Percentiles rank a stretch among this genome's conserved stretches.
phyloP scores from a whole-genome alignment of 2,329 filamentous ascomycete genomes.

The Fusarium falciforme region DNA sequence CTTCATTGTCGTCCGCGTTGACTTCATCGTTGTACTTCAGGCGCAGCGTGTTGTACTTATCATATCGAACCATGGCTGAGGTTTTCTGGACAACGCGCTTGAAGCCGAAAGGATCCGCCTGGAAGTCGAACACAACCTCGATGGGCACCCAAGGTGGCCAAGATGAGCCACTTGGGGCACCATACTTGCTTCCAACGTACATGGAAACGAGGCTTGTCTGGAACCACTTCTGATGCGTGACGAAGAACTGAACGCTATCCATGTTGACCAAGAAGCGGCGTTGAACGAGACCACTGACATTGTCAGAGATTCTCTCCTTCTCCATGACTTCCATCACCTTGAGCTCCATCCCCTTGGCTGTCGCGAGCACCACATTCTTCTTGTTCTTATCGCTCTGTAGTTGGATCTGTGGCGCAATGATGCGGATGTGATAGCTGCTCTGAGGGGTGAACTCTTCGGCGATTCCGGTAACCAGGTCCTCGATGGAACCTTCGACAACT shows the following conservation, averaged over 20 bases:
- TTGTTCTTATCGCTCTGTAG: slow-evolving; percentile 98
- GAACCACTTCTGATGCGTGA: slow-evolving; percentile 93
- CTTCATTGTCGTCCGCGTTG: slow-evolving; percentile 68
- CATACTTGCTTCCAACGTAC: slow-evolving; percentile 95
- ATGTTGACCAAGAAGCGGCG: slow-evolving; percentile 93
- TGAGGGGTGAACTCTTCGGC: slow-evolving; percentile 89
- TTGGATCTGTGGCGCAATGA: slow-evolving; percentile 98
- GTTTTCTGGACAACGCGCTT: slow-evolving; percentile 97
- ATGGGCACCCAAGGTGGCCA: slow-evolving; percentile 99
- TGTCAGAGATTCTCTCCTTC: slow-evolving; percentile 90
- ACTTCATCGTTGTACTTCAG: slow-evolving; percentile 98
- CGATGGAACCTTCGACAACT: slow-evolving; percentile 59
- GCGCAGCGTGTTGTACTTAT: slow-evolving; percentile 97
- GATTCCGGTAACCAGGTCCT: slow-evolving; percentile 79
- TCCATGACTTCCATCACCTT: slow-evolving; percentile 99
- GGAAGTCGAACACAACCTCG: slow-evolving; percentile 98
- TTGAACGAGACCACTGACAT: slow-evolving; percentile 94
- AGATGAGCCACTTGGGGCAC: slow-evolving; percentile 82
- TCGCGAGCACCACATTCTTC: slow-evolving; percentile 95
- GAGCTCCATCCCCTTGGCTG: slow-evolving; percentile 96
- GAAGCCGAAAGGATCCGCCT: slow-evolving; percentile 95
- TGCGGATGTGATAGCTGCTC: slow-evolving; percentile 92
- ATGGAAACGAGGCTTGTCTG: slow-evolving; percentile 85
- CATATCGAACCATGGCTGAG: slow-evolving; percentile 91
- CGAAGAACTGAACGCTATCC: slow-evolving; percentile 98